Conservation (phyloP, 2,329 filamentous ascomycete genomes). For the Capronia epimyces region DNA sequence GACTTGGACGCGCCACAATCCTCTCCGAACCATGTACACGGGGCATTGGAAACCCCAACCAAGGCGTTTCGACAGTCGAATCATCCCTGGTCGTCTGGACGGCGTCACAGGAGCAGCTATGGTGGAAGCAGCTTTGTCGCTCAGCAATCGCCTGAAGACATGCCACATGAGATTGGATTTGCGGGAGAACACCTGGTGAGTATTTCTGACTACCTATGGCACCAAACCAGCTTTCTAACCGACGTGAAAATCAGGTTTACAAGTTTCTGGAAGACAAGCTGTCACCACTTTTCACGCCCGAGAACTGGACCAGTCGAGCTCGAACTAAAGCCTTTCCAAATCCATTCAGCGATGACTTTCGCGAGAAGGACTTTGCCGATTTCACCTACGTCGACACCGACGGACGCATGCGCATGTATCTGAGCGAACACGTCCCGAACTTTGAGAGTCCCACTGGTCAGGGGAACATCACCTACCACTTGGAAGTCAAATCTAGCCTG, state of each 20-base stretch:
- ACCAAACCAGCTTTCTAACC: neutral
- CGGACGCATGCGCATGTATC: constrained; percentile 4
- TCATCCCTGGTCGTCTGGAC: no score
- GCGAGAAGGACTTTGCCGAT: constrained; percentile 13
- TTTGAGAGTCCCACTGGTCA: constrained; percentile 4
- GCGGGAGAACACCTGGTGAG: constrained; percentile 14
- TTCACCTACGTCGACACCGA: constrained; percentile 13
- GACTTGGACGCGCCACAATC: no score
- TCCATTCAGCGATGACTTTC: constrained; percentile 1
- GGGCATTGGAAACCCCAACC: no score
- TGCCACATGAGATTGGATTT: constrained; percentile 13
- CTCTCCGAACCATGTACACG: no score
- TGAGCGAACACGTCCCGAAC: constrained; percentile 1
- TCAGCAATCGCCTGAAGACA: neutral
- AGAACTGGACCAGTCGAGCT: constrained; percentile 12
- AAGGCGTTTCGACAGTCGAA: no score
- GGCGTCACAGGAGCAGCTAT: constrained; percentile 3
- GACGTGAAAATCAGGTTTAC: constrained; percentile 4
- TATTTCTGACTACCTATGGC: neutral
- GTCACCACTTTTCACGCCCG: constrained; percentile 6
- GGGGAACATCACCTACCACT: constrained; percentile 11
- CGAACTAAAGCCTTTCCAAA: constrained; percentile 5
- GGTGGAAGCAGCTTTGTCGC: constrained; percentile 8
- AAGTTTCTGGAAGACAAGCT: constrained; percentile 14
- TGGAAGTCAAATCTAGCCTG: constrained; percentile 12